Conservation (phyloP, 441 rosid genomes). For the Arabidopsis hybrid region DNA sequence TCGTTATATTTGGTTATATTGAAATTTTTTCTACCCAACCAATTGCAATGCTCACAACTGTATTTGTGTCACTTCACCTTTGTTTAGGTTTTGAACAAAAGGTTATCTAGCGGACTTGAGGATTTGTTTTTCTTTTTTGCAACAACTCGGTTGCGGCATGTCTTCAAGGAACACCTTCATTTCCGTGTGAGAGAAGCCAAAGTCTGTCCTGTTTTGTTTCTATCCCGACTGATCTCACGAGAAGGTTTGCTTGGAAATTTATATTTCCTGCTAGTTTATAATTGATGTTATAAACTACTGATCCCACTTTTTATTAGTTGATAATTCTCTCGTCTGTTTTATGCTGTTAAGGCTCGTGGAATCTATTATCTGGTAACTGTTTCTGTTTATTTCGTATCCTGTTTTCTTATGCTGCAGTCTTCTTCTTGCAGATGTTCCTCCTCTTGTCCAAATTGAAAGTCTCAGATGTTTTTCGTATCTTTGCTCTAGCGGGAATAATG, state of each 20-base stretch:
- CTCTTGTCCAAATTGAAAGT: constrained; percentile 73
- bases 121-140: constrained; percentile 81
- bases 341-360: not conserved
- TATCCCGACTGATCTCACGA: constrained; percentile 65
- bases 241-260: constrained; percentile 64
- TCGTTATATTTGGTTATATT: constrained; percentile 23
- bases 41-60: constrained; percentile 29
- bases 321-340: constrained; percentile 1
- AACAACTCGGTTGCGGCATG: constrained; percentile 57
- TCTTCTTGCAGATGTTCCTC: constrained; percentile 69
- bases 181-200: constrained; percentile 70
- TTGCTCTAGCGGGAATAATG: constrained; percentile 65
- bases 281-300: constrained; percentile 17
- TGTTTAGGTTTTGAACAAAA: constrained; percentile 65
- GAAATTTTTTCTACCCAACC: constrained; percentile 17
- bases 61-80: constrained; percentile 31
- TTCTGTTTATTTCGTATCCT: constrained; percentile 6
- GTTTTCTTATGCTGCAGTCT: constrained; percentile 36
- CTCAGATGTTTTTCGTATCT: constrained; percentile 80
- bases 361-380: not conserved
- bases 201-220: constrained; percentile 70
- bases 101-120: constrained; percentile 50
- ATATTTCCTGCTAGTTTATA: constrained; percentile 2
- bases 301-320: not conserved
- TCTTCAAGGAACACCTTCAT: constrained; percentile 75